A percentile compares a stretch with the other conserved stretches of the same genome.
Evolutionary conservation across 805 yeast genomes (phyloP).

Genomic region (Debaryomyces castellii): DNA sequence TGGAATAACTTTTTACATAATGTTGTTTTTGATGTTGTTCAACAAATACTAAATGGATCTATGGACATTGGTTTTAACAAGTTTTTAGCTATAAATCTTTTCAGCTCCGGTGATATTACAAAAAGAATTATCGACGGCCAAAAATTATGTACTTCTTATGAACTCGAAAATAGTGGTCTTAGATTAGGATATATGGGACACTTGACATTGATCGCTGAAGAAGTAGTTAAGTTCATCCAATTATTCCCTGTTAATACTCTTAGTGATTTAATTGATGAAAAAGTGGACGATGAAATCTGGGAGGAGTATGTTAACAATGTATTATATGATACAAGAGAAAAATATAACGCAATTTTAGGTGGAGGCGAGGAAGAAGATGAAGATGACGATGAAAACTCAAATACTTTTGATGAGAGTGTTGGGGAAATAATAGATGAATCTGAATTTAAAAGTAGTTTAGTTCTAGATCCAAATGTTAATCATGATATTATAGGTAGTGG

Average conservation of each 20-base stretch:
- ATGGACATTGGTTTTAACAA: constrained; percentile 51
- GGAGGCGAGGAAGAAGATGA: constrained; percentile 59
- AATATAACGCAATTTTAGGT: constrained; percentile 91
- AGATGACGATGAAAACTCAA: constrained; percentile 28
- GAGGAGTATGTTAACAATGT: constrained; percentile 77
- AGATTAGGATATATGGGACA: constrained; percentile 97
- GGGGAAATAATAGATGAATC: constrained; percentile 40
- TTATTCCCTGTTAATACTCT: constrained; percentile 35
- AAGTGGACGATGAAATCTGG: constrained; percentile 58
- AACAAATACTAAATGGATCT: constrained; percentile 46
- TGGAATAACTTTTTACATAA: constrained; percentile 50
- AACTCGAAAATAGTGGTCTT: constrained; percentile 48
- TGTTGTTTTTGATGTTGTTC: constrained; percentile 48
- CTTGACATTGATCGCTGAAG: constrained; percentile 89
- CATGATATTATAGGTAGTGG: constrained; percentile 28
- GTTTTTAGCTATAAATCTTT: constrained; percentile 54
- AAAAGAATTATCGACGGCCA: constrained; percentile 44
- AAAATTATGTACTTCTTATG: constrained; percentile 64
- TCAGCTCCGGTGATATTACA: constrained; percentile 47
- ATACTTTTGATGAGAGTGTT: constrained; percentile 34
- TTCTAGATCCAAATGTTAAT: constrained; percentile 29
- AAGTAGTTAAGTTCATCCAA: constrained; percentile 83
- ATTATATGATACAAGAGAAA: constrained; percentile 85
- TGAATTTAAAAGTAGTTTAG: constrained; percentile 23
- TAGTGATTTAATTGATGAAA: constrained; percentile 36